A percentile compares a stretch with the other conserved stretches of the same genome.
Evolutionary conservation across 2,329 filamentous ascomycete species (phyloP).

Genomic region (Lecanicillium sp.): DNA sequence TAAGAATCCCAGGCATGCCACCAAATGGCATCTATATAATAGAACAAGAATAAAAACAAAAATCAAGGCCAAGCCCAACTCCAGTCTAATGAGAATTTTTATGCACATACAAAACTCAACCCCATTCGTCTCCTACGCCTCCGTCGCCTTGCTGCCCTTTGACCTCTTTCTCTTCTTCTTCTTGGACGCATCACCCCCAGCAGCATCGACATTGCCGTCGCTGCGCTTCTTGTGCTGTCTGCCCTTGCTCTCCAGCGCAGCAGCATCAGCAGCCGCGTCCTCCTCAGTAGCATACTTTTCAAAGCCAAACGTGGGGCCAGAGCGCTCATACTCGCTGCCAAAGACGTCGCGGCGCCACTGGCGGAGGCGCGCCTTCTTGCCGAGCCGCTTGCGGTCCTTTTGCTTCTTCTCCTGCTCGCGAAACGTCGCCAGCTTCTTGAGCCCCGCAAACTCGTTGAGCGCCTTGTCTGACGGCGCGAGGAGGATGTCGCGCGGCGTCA

Average conservation of each 20-base stretch:
- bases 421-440: constrained; percentile 93
- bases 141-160: constrained; percentile 32
- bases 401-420: constrained; percentile 83
- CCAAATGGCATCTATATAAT: no score
- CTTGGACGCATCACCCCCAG: constrained; percentile 19
- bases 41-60: no score
- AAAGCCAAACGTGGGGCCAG: constrained; percentile 52
- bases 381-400: constrained; percentile 78
- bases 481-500: constrained; percentile 85
- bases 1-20: no score
- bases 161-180: constrained; percentile 48
- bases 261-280: constrained; percentile 13
- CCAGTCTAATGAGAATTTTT: no score
- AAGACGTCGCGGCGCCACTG: constrained; percentile 72
- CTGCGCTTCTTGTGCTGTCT: constrained; percentile 17
- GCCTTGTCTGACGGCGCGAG: constrained; percentile 76
- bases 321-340: constrained; percentile 48
- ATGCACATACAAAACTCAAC: not conserved
- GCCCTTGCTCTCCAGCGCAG: constrained; percentile 9
- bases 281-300: constrained; percentile 29
- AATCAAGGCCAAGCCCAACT: no score
- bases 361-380: constrained; percentile 85
- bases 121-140: constrained; percentile 14
- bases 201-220: constrained; percentile 22
- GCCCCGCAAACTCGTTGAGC: constrained; percentile 82